phyloP scores from a whole-genome alignment of 164 flowering plant species.

The Euptelea pleiosperma region DNA sequence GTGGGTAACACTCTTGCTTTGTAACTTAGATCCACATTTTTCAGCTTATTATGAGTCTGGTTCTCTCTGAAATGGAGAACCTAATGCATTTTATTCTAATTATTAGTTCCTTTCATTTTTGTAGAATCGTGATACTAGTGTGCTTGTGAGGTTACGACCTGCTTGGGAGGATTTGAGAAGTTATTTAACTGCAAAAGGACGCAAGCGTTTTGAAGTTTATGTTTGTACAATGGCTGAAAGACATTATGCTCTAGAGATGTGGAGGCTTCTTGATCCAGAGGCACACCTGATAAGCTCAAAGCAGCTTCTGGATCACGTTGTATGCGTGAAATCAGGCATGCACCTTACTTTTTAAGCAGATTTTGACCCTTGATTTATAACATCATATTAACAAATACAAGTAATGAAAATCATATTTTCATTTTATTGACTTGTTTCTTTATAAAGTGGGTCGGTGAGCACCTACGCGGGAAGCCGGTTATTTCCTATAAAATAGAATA shows the following conservation, averaged over 20 bases:
- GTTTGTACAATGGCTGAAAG: conserved; percentile 99
- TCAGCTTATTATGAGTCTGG: not conserved
- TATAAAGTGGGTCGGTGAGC: too few species aligned
- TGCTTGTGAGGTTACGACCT: conserved; percentile 91
- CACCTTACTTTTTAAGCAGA: not conserved
- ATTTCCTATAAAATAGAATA: too few species aligned
- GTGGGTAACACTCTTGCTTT: not conserved
- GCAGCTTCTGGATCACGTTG: conserved; percentile 73
- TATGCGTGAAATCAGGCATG: conserved; percentile 93
- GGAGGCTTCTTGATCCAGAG: conserved; percentile 99
- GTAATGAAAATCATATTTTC: too few species aligned
- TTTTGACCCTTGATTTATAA: not conserved
- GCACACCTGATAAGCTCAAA: conserved; percentile 65
- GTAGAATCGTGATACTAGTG: conserved; percentile 98
- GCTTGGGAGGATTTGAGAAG: conserved; percentile 97
- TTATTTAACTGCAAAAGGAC: conserved; percentile 90
- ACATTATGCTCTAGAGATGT: conserved; percentile 97
- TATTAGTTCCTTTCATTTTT: not conserved
- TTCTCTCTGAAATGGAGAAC: not conserved
- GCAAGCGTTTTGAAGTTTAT: conserved; percentile 96
- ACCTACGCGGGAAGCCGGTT: too few species aligned
- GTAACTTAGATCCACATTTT: not conserved
- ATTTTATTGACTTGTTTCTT: too few species aligned
- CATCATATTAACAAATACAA: not conserved
- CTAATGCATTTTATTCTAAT: not conserved